Percentiles rank a stretch among this genome's conserved stretches.
Conservation (phyloP, 768 basidiomycete species). For the Tephrocybe sp. region DNA sequence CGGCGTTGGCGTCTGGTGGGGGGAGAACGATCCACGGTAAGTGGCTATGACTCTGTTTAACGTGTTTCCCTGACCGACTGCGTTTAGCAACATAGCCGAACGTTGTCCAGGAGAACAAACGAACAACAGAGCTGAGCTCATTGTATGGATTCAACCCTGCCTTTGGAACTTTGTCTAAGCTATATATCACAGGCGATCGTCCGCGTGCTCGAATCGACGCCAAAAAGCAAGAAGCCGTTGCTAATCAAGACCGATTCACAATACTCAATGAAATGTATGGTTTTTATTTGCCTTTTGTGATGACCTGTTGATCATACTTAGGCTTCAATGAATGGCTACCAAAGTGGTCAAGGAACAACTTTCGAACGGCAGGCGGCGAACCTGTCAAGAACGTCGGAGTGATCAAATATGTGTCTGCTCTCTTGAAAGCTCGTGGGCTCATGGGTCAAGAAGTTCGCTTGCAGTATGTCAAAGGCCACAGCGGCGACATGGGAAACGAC, state of each 20-base stretch:
- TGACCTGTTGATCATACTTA: constrained; percentile 26
- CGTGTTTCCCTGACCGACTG: neutral
- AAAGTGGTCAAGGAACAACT: constrained; percentile 63
- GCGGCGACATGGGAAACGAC: constrained; percentile 81
- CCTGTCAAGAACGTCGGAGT: constrained; percentile 74
- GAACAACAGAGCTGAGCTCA: constrained; percentile 87
- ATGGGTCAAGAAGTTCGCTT: constrained; percentile 59
- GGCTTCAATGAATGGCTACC: constrained; percentile 70
- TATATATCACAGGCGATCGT: constrained; percentile 66
- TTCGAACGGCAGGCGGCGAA: constrained; percentile 42
- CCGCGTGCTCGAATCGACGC: constrained; percentile 75
- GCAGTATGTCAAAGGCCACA: constrained; percentile 78
- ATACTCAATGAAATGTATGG: constrained; percentile 78
- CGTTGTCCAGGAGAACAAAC: constrained; percentile 82
- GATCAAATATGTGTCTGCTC: constrained; percentile 67
- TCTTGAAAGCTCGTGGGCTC: constrained; percentile 52
- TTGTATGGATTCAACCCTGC: constrained; percentile 48
- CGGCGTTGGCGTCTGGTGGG: constrained; percentile 93
- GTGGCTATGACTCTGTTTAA: constrained; percentile 9
- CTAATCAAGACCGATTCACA: constrained; percentile 84
- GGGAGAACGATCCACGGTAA: constrained; percentile 60
- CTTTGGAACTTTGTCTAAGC: neutral
- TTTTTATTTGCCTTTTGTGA: neutral
- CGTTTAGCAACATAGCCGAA: constrained; percentile 73
- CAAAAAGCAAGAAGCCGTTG: constrained; percentile 51